phyloP scores from a whole-genome alignment of 345 rosid genomes.

The Gossypium anomalum region DNA sequence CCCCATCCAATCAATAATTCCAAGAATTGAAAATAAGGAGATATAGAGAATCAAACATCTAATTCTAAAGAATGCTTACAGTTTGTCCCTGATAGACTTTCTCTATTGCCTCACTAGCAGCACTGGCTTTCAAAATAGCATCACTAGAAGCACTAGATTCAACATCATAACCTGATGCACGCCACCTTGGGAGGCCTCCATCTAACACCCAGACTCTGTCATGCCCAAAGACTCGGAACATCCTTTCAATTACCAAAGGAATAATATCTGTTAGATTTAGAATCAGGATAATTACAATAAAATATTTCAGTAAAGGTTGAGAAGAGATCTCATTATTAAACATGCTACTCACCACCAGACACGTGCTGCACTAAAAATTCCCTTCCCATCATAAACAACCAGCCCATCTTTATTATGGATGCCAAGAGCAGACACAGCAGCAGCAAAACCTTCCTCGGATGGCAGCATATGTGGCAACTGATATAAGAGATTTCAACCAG shows the following conservation, averaged over 20 bases:
- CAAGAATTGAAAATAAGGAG: neutral
- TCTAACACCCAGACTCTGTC: constrained; percentile 87
- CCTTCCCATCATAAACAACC: constrained; percentile 98
- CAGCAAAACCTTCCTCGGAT: constrained; percentile 93
- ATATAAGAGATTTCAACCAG: constrained; percentile 11
- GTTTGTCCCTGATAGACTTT: constrained; percentile 83
- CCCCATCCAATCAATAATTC: neutral
- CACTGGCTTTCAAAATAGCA: constrained; percentile 92
- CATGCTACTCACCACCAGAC: constrained; percentile 90
- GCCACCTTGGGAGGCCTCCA: constrained; percentile 99
- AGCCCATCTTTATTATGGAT: constrained; percentile 79
- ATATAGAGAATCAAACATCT: neutral
- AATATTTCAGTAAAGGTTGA: neutral
- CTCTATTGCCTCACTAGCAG: constrained; percentile 94
- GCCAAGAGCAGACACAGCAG: constrained; percentile 94
- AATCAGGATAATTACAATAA: neutral
- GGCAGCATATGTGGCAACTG: constrained; percentile 99
- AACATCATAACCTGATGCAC: constrained; percentile 92
- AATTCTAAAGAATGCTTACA: constrained; percentile 40
- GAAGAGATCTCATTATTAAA: constrained; percentile 3
- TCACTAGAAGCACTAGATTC: constrained; percentile 98
- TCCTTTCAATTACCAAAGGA: constrained; percentile 44
- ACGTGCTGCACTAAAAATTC: constrained; percentile 96
- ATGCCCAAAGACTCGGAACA: constrained; percentile 96
- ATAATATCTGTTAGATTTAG: constrained; percentile 14